phyloP scores from a whole-genome alignment of 176 grass and related monocot species.

The Hyparrhenia diplandra region DNA sequence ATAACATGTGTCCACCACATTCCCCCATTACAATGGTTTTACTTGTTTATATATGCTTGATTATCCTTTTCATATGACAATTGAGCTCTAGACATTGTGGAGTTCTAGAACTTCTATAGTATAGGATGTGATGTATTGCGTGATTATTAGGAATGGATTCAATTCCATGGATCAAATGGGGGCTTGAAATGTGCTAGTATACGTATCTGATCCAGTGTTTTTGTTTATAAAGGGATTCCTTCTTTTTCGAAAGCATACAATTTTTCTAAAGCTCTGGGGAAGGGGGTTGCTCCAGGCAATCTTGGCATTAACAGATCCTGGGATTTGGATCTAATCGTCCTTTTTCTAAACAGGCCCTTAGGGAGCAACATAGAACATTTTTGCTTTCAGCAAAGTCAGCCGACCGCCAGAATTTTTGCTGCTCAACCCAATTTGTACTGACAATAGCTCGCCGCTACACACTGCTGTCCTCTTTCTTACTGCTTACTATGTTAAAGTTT shows the following conservation, averaged over 20 bases:
- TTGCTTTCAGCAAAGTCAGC: neutral
- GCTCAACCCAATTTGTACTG: neutral
- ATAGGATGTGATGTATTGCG: too few relatives aligned
- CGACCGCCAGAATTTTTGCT: neutral
- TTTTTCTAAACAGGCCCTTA: neutral
- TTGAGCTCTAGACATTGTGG: neutral
- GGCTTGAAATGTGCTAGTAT: neutral
- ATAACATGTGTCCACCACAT: conserved; percentile 53
- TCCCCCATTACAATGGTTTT: neutral
- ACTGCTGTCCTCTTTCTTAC: neutral
- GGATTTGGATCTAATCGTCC: neutral
- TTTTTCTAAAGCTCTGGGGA: neutral
- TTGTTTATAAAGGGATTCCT: neutral
- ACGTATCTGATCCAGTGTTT: neutral
- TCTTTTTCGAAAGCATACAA: neutral
- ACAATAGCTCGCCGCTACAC: neutral
- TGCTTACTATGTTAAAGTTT: neutral
- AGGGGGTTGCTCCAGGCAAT: neutral
- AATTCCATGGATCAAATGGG: too few relatives aligned
- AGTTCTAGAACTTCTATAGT: neutral
- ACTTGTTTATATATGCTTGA: neutral
- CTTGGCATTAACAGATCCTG: neutral
- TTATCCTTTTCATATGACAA: neutral
- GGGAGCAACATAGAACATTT: neutral
- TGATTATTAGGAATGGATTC: too few relatives aligned